phyloP scores from a whole-genome alignment of 495 filamentous ascomycete genomes.

The Aspergillus wentii region DNA sequence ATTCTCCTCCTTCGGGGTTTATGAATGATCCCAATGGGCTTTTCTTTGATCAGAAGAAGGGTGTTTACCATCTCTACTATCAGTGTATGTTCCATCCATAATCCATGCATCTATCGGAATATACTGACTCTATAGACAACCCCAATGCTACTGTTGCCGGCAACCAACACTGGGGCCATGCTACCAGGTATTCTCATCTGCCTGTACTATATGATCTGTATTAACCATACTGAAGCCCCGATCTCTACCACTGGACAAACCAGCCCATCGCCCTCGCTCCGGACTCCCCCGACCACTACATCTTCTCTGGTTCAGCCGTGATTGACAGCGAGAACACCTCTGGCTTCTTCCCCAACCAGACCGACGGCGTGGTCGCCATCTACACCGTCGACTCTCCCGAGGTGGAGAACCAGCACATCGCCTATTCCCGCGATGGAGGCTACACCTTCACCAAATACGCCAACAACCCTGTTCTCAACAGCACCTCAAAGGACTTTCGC shows the following conservation, averaged over 20 bases:
- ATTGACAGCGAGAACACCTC: constrained; percentile 49
- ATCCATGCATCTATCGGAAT: background rate
- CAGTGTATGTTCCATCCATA: constrained; percentile 26
- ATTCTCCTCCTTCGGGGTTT: constrained; percentile 43
- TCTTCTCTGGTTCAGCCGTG: constrained; percentile 46
- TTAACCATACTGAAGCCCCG: too few relatives aligned
- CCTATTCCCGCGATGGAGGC: constrained; percentile 47
- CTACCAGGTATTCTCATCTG: too few relatives aligned
- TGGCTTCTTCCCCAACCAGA: constrained; percentile 47
- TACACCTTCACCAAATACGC: constrained; percentile 46
- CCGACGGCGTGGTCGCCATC: constrained; percentile 47
- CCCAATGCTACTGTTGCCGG: constrained; percentile 42
- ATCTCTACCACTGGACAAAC: constrained; percentile 50
- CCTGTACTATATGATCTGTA: too few relatives aligned
- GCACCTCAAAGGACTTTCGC: constrained; percentile 35
- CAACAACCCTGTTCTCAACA: constrained; percentile 44
- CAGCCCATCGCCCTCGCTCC: constrained; percentile 47
- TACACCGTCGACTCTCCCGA: constrained; percentile 40
- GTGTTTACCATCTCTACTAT: constrained; percentile 52
- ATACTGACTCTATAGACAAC: too few relatives aligned
- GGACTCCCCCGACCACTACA: constrained; percentile 26
- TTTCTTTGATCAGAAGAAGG: constrained; percentile 33
- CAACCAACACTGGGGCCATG: constrained; percentile 53
- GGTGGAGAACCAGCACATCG: constrained; percentile 44
- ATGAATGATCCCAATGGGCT: constrained; percentile 58